Percentiles rank a stretch among this genome's conserved stretches.
Evolutionary conservation across 495 filamentous ascomycete genomes (phyloP).

Genomic region (Diplogelasinospora grovesii): DNA sequence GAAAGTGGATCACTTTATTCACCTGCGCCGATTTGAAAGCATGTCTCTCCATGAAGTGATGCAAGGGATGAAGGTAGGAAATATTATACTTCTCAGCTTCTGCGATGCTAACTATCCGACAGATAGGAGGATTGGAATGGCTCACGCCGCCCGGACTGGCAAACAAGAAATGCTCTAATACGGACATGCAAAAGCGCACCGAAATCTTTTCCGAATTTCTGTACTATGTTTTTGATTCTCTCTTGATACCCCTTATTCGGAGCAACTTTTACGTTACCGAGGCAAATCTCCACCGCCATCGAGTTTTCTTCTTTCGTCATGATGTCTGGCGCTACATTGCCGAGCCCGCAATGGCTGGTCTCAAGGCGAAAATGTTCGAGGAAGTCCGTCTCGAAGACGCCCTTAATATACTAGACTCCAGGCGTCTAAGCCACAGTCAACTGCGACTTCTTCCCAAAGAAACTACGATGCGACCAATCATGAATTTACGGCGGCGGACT

Average conservation of each 20-base stretch:
- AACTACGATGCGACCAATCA: conserved; percentile 63
- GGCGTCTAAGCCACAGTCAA: conserved; percentile 67
- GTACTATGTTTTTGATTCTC: conserved; percentile 88
- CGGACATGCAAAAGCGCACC: conserved; percentile 68
- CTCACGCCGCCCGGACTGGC: conserved; percentile 47
- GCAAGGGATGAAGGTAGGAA: conserved; percentile 65
- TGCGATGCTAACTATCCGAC: conserved; percentile 1
- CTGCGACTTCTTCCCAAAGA: conserved; percentile 76
- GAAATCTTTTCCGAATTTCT: conserved; percentile 80
- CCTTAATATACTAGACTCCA: conserved; percentile 48
- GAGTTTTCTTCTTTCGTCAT: conserved; percentile 89
- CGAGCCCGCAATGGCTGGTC: conserved; percentile 59
- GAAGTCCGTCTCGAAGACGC: conserved; percentile 59
- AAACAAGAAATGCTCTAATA: conserved; percentile 52
- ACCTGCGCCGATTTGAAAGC: conserved; percentile 71
- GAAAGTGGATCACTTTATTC: conserved; percentile 70
- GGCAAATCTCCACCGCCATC: conserved; percentile 70
- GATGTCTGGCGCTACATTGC: conserved; percentile 78
- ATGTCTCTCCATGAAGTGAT: conserved; percentile 71
- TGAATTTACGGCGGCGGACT: conserved; percentile 67
- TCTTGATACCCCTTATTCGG: conserved; percentile 81
- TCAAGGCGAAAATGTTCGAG: conserved; percentile 75
- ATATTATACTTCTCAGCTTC: neutral
- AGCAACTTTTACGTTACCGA: conserved; percentile 93
- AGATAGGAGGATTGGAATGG: conserved; percentile 69